Evolutionary conservation across 495 filamentous ascomycete genomes (phyloP).

Genomic region (Aspergillus avenaceus): DNA sequence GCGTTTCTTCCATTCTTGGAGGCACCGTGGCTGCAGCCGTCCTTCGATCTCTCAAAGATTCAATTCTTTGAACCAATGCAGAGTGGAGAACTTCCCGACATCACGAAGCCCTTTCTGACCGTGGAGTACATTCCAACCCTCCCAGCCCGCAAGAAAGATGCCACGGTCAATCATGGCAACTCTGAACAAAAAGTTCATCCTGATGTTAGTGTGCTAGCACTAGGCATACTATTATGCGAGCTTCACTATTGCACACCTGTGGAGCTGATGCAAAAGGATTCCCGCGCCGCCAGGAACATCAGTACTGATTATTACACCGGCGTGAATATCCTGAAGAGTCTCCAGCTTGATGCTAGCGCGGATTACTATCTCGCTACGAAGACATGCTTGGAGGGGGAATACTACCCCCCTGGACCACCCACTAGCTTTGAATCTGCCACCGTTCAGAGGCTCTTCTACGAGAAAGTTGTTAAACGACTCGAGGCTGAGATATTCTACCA

Average conservation of each 20-base stretch:
- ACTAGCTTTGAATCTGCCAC: conserved; percentile 22
- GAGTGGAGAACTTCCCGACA: conserved; percentile 24
- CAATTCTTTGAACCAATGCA: conserved; percentile 23
- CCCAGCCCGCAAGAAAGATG: conserved; percentile 15
- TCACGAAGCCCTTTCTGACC: conserved; percentile 27
- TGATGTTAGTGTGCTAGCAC: conserved; percentile 27
- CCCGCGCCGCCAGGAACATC: conserved; percentile 16
- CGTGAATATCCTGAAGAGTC: conserved; percentile 21
- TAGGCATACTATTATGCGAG: conserved; percentile 33
- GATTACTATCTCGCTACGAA: conserved; percentile 34
- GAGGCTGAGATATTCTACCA: conserved; percentile 30
- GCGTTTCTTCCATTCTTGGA: conserved; percentile 29
- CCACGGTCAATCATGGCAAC: conserved; percentile 9
- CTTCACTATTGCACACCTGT: conserved; percentile 32
- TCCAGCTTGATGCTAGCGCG: conserved; percentile 26
- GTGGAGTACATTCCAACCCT: conserved; percentile 26
- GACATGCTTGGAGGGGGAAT: conserved; percentile 28
- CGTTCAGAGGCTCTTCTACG: conserved; percentile 31
- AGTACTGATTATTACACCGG: conserved; percentile 29
- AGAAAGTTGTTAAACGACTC: conserved; percentile 32
- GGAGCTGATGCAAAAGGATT: conserved; percentile 21
- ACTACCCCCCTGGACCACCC: conserved; percentile 22
- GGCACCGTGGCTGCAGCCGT: conserved; percentile 28
- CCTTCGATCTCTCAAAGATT: conserved; percentile 31
- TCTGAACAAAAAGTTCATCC: conserved; percentile 26